phyloP scores from a whole-genome alignment of 768 basidiomycete genomes.

The Boletus reticuloceps region DNA sequence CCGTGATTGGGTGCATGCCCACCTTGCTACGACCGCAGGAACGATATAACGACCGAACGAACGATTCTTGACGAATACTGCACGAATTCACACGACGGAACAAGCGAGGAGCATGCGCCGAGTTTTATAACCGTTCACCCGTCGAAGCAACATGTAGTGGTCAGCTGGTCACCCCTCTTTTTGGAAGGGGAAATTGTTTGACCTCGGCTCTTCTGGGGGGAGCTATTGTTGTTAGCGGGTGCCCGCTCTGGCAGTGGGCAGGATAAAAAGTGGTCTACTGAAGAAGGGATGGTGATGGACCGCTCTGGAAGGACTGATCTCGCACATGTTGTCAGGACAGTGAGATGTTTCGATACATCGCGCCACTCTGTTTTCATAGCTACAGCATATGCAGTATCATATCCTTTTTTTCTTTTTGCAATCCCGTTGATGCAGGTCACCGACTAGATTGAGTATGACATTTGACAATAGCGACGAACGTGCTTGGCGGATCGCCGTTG shows the following conservation, averaged over 20 bases:
- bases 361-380: conserved; percentile 24
- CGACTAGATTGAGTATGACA: not conserved
- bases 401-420: conserved; percentile 12
- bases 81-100: conserved; percentile 31
- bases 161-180: conserved; percentile 14
- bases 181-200: conserved; percentile 4
- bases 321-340: conserved; percentile 13
- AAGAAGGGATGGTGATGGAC: conserved; percentile 25
- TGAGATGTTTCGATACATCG: conserved; percentile 19
- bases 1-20: conserved; percentile 18
- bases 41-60: conserved; percentile 33
- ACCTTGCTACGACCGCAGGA: conserved; percentile 33
- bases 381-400: conserved; percentile 15
- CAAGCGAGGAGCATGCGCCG: conserved; percentile 23
- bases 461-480: conserved; percentile 1
- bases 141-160: conserved; percentile 8
- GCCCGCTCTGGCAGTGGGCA: conserved; percentile 32
- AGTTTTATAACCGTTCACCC: conserved; percentile 20
- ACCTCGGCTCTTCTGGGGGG: conserved; percentile 23
- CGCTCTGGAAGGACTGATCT: conserved; percentile 28
- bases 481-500: conserved; percentile 2
- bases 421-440: no score
- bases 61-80: conserved; percentile 37
- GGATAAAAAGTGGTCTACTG: conserved; percentile 27
- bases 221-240: conserved; percentile 24